phyloP scores from a whole-genome alignment of 441 rosid species.

The Monsonia emarginata region DNA sequence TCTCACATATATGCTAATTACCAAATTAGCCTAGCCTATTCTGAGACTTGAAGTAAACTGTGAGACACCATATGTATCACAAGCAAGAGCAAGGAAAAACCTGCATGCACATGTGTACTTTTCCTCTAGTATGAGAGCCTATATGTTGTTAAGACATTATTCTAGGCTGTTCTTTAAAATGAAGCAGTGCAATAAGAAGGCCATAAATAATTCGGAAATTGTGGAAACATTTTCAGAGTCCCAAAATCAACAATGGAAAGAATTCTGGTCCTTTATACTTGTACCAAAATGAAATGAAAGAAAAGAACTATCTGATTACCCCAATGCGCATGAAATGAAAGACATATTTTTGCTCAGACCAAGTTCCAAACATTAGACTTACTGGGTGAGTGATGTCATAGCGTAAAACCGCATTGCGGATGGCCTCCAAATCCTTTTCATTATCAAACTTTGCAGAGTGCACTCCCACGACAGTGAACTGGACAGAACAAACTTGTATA shows the following conservation, averaged over 20 bases:
- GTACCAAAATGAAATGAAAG: neutral
- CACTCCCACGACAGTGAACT: conserved; percentile 92
- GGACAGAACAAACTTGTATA: conserved; percentile 15
- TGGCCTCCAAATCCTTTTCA: conserved; percentile 90
- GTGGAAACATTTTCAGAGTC: neutral
- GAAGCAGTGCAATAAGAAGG: neutral
- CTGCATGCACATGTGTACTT: neutral
- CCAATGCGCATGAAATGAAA: conserved; percentile 1
- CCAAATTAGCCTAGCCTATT: neutral
- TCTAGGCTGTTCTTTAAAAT: neutral
- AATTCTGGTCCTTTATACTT: neutral
- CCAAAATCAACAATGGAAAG: neutral
- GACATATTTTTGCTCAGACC: conserved; percentile 5
- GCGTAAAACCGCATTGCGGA: conserved; percentile 78
- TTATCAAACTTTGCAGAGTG: conserved; percentile 98
- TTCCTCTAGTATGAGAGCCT: neutral
- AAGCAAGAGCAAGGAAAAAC: too few relatives aligned
- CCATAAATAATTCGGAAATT: neutral
- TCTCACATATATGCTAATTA: neutral
- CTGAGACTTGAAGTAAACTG: neutral
- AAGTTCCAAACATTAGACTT: conserved; percentile 22
- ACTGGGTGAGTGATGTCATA: conserved; percentile 82
- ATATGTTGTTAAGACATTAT: neutral
- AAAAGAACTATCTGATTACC: neutral
- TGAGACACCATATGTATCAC: neutral